These are phyloP conservation scores for Mortierella sp. DNA, from an alignment of 371 early-diverging fungal species.

Conservation along the genomic window DNA sequence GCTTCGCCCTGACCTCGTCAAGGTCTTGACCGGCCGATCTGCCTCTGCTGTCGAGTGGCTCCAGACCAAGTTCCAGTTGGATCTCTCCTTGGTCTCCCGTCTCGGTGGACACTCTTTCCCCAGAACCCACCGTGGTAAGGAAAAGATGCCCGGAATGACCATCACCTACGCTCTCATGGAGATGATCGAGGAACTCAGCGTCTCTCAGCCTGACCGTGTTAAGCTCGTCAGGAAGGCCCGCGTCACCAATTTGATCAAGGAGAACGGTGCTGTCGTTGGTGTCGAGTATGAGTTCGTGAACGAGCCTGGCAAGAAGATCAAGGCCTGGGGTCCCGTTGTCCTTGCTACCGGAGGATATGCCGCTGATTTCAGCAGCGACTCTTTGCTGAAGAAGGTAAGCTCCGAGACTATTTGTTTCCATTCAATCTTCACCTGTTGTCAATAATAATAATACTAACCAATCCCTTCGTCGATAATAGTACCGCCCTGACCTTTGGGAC, in stretches of 20 bases:
- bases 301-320: constrained; percentile 67
- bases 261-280: constrained; percentile 78
- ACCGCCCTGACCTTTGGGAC: constrained; percentile 62
- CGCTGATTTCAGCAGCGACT: constrained; percentile 78
- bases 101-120: constrained; percentile 92
- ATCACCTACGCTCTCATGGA: constrained; percentile 96
- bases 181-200: constrained; percentile 81
- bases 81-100: constrained; percentile 89
- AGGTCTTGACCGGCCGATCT: constrained; percentile 88
- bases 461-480: constrained; percentile 13
- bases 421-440: neutral
- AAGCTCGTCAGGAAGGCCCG: constrained; percentile 86
- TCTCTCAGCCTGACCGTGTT: constrained; percentile 76
- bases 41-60: constrained; percentile 95
- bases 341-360: constrained; percentile 96
- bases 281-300: constrained; percentile 80
- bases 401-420: constrained; percentile 65
- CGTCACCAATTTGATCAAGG: constrained; percentile 73
- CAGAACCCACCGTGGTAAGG: constrained; percentile 96
- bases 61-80: constrained; percentile 88
- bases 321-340: constrained; percentile 84
- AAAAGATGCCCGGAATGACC: constrained; percentile 96
- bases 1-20: constrained; percentile 86
- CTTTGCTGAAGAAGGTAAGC: constrained; percentile 72
- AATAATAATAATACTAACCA: neutral